phyloP scores from a whole-genome alignment of 495 filamentous ascomycete genomes.

The Tricharina praecox region DNA sequence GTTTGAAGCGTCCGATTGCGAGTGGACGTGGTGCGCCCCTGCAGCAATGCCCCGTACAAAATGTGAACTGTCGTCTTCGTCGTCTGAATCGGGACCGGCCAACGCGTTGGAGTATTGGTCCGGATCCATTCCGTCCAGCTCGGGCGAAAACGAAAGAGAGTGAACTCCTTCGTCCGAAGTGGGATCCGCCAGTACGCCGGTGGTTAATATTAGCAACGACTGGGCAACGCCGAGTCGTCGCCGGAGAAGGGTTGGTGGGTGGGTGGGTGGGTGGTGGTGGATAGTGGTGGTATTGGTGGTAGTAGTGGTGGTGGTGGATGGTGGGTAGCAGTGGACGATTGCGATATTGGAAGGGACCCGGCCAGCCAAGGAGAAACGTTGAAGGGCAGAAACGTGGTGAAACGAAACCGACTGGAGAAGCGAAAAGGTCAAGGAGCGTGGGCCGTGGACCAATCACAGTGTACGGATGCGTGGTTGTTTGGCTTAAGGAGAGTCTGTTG shows the following conservation, averaged over 20 bases:
- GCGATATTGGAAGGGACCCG: too few species aligned
- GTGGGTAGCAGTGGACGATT: background rate
- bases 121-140: constrained; percentile 24
- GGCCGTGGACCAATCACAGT: too few species aligned
- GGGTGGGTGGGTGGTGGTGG: too few species aligned
- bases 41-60: constrained; percentile 20
- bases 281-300: background rate
- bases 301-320: background rate
- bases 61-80: constrained; percentile 19
- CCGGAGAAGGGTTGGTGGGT: background rate
- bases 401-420: too few species aligned
- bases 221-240: constrained; percentile 3
- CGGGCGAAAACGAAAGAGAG: constrained; percentile 22
- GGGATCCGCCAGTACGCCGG: constrained; percentile 22
- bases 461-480: too few species aligned
- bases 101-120: constrained; percentile 24
- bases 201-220: background rate
- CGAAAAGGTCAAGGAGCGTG: too few species aligned
- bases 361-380: background rate
- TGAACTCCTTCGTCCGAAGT: constrained; percentile 24
- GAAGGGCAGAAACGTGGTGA: background rate
- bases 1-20: constrained; percentile 12
- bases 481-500: too few species aligned
- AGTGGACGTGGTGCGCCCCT: constrained; percentile 14
- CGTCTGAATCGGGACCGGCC: constrained; percentile 13